Conservation (phyloP, 345 rosid species). For the Eucalyptus virginea region DNA sequence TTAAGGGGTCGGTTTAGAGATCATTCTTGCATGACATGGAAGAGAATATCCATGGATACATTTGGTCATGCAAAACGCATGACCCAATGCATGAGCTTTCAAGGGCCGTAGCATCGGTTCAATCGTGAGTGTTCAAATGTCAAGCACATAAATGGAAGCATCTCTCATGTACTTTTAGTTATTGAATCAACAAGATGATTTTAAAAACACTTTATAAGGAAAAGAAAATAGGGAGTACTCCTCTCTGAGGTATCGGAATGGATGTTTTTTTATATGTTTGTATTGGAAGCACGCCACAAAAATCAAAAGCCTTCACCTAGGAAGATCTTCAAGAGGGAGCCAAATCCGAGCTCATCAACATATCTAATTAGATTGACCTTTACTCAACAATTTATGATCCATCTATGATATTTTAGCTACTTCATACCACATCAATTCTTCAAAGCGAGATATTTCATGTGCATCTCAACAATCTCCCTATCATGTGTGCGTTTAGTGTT, state of each 20-base stretch:
- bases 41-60: background rate
- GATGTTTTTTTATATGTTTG: background rate
- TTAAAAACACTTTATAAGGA: background rate
- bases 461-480: no score
- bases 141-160: background rate
- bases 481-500: no score
- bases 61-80: background rate
- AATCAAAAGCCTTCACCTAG: background rate
- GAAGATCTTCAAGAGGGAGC: no score
- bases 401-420: no score
- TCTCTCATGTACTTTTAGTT: background rate
- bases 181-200: background rate
- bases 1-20: background rate
- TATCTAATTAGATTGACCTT: accelerated
- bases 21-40: background rate
- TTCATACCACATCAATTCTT: no score
- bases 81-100: background rate
- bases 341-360: accelerated
- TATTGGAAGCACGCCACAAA: accelerated
- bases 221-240: background rate
- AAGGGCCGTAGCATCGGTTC: background rate
- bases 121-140: background rate
- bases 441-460: no score
- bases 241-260: background rate
- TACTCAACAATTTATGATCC: no score